phyloP scores from a whole-genome alignment of 2,329 filamentous ascomycete species.

The Hirsutella thompsonii region DNA sequence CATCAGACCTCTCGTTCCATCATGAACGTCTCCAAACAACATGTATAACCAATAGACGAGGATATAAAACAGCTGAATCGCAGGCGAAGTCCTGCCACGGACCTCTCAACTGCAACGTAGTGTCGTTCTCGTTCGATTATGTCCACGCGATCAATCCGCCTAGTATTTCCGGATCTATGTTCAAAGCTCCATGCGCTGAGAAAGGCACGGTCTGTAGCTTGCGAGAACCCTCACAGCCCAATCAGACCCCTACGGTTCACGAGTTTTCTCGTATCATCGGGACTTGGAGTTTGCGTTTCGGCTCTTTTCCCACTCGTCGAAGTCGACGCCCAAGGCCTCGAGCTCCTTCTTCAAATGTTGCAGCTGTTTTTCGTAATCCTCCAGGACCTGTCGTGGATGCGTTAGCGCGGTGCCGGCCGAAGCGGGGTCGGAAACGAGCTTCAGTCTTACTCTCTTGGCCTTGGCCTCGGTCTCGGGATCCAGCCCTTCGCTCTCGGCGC shows the following conservation, averaged over 20 bases:
- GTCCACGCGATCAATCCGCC: no score
- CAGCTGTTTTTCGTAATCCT: constrained; percentile 72
- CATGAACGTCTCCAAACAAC: not conserved
- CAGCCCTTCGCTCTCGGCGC: constrained; percentile 41
- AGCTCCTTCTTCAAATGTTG: constrained; percentile 62
- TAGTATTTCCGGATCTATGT: not conserved
- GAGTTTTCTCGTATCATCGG: constrained; percentile 8
- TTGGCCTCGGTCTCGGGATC: constrained; percentile 59
- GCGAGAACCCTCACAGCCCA: not conserved
- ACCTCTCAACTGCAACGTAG: no score
- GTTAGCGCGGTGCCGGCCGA: not conserved
- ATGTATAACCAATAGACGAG: no score
- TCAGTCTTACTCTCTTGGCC: constrained; percentile 64
- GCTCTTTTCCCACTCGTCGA: constrained; percentile 40
- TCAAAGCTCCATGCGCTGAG: no score
- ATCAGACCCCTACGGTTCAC: not conserved
- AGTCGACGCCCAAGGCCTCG: constrained; percentile 47
- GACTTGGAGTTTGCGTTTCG: constrained; percentile 25
- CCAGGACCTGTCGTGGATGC: constrained; percentile 44
- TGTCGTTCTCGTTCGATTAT: no score
- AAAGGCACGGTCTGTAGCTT: no score
- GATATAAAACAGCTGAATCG: no score
- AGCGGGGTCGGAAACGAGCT: constrained; percentile 3
- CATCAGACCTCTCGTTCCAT: not conserved
- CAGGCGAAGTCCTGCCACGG: no score